These are phyloP conservation scores for Diversispora eburnea DNA, from an alignment of 192 early-diverging fungal genomes.

Conservation along the genomic window DNA sequence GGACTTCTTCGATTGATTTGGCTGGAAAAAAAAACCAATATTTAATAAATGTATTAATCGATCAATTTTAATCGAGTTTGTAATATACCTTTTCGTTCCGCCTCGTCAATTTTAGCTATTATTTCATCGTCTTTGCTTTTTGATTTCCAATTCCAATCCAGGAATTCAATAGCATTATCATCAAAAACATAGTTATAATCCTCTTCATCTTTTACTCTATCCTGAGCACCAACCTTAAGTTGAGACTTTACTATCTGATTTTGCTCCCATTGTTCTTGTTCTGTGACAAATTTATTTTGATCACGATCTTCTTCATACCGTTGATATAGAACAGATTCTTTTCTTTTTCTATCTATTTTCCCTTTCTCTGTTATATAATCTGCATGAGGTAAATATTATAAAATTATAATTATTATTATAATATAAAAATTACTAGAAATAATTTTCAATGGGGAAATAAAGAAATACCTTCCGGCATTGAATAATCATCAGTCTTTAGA, in stretches of 20 bases:
- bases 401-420: slow-evolving; percentile 35
- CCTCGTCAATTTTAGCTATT: slow-evolving; percentile 52
- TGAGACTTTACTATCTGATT: slow-evolving; percentile 69
- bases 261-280: slow-evolving; percentile 93
- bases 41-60: slow-evolving; percentile 25
- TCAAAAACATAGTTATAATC: slow-evolving; percentile 96
- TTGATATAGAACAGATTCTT: slow-evolving; percentile 79
- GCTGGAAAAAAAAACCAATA: slow-evolving; percentile 15
- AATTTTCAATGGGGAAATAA: slow-evolving; percentile 17
- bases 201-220: slow-evolving; percentile 42
- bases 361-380: slow-evolving; percentile 99
- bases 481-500: slow-evolving; percentile 78
- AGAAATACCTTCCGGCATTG: slow-evolving; percentile 64
- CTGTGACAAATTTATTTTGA: slow-evolving; percentile 65
- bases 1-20: slow-evolving; percentile 63
- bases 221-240: slow-evolving; percentile 51
- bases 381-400: slow-evolving; percentile 19
- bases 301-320: slow-evolving; percentile 80
- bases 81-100: slow-evolving; percentile 59
- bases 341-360: slow-evolving; percentile 93
- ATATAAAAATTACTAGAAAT: slow-evolving; percentile 11
- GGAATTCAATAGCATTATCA: slow-evolving; percentile 85
- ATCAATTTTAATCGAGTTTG: no score
- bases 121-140: slow-evolving; percentile 54
- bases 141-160: slow-evolving; percentile 58